Evolutionary conservation across 805 yeast genomes (phyloP), one percentile per base, ranked within the genome.

Genomic region (Torulaspora quercuum): DNA sequence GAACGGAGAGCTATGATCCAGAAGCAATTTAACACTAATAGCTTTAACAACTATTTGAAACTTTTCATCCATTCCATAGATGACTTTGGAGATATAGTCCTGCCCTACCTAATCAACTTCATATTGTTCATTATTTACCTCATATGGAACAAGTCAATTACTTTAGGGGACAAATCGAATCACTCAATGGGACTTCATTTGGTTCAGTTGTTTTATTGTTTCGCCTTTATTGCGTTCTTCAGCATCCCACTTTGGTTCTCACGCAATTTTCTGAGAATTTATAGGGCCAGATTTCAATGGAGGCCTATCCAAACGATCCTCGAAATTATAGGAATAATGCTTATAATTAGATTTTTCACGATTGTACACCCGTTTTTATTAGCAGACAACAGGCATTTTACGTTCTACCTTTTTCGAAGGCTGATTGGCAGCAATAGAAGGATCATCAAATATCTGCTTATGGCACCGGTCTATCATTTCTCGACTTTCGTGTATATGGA

Each of bases 371-470:
- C 97, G 6, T 92, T 90, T 59, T 60, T 92, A 25, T 68, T 90
- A 28, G 94, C 97, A 0, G 98, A 92, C 59, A 92, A 92, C 64
- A 75, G 98, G 50, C 98, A 92, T 61, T 87, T 79, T 57, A 79
- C 95, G 0, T 92, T 92, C 58, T 92, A 92, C 61, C 63, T 92
- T 23, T 85, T 84, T 75, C 75, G 78, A 39, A 74, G 73, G 40
- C 51, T 92, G 17, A 72, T 90, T 29, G 52, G 51, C 11, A 43
- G 37, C 17, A 63, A 74, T 47, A 63, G 68, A 14, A 65, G 61
- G 21, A 58, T 69, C 39, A 69, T 72, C 38, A 67, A 76, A 12
- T 66, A 74, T 35, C 65, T 70, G 39, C 48, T 76, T 5, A 55
- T 80, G 44, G 68, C 80, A 1, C 88, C 94, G 3, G 59, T 78